Evolutionary conservation across 805 yeast species (phyloP).

Genomic region (Sugiyamaella valdiviana): DNA sequence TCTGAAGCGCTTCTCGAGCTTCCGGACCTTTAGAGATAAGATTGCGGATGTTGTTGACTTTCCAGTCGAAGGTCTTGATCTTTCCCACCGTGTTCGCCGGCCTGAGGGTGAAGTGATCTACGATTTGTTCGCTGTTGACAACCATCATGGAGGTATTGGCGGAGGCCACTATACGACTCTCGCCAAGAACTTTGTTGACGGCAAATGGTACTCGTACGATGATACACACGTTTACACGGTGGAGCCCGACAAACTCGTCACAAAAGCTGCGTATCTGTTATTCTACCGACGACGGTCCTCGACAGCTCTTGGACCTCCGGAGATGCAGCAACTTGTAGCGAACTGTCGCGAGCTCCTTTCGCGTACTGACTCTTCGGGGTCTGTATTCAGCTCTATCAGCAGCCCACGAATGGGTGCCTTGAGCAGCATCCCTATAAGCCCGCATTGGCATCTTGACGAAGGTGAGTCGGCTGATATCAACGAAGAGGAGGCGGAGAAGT

Average conservation of each 20-base stretch:
- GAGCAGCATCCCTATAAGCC: background rate
- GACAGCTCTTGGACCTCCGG: conserved; percentile 22
- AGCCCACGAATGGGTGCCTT: background rate
- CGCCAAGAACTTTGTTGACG: conserved; percentile 70
- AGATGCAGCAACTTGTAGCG: conserved; percentile 13
- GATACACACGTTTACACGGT: conserved; percentile 61
- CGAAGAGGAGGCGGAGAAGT: background rate
- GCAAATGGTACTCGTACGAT: conserved; percentile 83
- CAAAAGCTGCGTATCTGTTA: conserved; percentile 78
- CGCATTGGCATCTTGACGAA: background rate
- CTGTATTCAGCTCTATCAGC: background rate
- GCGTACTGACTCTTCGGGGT: background rate
- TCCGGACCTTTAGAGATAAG: conserved; percentile 80
- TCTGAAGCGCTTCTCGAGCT: conserved; percentile 81
- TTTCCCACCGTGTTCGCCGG: conserved; percentile 49
- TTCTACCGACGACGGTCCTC: conserved; percentile 58
- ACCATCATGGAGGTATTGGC: conserved; percentile 92
- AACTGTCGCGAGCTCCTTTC: conserved; percentile 5
- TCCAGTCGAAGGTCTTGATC: conserved; percentile 77
- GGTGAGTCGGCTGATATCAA: background rate
- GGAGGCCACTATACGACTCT: conserved; percentile 97
- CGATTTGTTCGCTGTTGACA: conserved; percentile 88
- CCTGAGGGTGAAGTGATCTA: conserved; percentile 41
- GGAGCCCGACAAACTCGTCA: conserved; percentile 54
- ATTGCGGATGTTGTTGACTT: conserved; percentile 79